Conservation (phyloP, 1,284 basidiomycete species). For the Ganoderma sinense region DNA sequence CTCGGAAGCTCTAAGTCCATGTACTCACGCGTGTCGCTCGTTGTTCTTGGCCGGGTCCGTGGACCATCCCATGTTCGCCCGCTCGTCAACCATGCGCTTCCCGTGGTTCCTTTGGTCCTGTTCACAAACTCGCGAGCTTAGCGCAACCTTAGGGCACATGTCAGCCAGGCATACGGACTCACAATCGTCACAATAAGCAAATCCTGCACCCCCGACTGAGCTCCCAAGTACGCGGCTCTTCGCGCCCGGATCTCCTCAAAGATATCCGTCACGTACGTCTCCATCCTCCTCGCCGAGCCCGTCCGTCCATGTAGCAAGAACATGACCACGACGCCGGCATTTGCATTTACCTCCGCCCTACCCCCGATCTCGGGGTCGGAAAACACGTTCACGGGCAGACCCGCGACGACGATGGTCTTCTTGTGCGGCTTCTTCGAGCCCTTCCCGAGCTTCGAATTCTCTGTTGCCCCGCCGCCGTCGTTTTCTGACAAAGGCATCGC, state of each 20-base stretch:
- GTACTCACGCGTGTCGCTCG: slow-evolving; percentile 68
- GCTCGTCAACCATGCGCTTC: slow-evolving; percentile 55
- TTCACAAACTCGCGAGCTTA: not conserved
- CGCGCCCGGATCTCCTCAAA: slow-evolving; percentile 32
- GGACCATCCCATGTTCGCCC: slow-evolving; percentile 66
- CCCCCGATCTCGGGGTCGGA: slow-evolving; percentile 33
- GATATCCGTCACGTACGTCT: slow-evolving; percentile 38
- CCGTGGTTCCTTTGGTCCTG: slow-evolving; percentile 88
- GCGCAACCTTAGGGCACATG: no score
- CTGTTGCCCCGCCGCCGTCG: not conserved
- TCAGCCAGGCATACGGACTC: slow-evolving; percentile 29
- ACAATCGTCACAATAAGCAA: slow-evolving; percentile 68
- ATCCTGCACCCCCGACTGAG: slow-evolving; percentile 39
- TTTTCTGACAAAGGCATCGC: not conserved
- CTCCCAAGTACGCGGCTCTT: not conserved
- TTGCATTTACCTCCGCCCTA: slow-evolving; percentile 37
- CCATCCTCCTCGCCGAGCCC: slow-evolving; percentile 38
- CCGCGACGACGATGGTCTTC: slow-evolving; percentile 47
- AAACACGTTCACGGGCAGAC: slow-evolving; percentile 53
- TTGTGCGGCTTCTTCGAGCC: not conserved
- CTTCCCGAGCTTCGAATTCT: not conserved
- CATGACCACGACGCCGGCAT: slow-evolving; percentile 48
- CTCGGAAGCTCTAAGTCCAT: not conserved
- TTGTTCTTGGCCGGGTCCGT: slow-evolving; percentile 56
- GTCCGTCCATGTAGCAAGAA: slow-evolving; percentile 72